Conservation (phyloP, 2,329 filamentous ascomycete species). For the Fusarium buxicola region DNA sequence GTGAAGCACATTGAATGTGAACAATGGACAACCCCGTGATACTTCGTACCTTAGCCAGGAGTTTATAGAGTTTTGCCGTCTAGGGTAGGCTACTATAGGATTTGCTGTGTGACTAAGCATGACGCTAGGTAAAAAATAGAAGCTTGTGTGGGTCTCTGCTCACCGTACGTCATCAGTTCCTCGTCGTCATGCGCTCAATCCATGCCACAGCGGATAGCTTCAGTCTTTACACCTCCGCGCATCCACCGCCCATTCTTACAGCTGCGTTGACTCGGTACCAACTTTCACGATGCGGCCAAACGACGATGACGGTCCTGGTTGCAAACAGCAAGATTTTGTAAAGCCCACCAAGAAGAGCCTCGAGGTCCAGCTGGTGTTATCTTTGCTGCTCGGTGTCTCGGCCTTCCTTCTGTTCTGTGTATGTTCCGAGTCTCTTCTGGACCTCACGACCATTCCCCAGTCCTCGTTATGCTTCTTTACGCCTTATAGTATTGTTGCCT, state of each 20-base stretch:
- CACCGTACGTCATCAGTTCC: conserved; percentile 34
- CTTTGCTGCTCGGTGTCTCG: conserved; percentile 73
- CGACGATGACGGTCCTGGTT: neutral
- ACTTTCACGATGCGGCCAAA: conserved; percentile 17
- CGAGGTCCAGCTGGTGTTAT: conserved; percentile 77
- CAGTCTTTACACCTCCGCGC: conserved; percentile 34
- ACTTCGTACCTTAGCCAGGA: no score
- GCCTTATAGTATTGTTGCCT: neutral
- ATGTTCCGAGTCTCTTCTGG: conserved; percentile 47
- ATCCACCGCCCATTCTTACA: conserved; percentile 16
- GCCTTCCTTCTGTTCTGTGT: conserved; percentile 84
- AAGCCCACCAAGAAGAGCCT: conserved; percentile 56
- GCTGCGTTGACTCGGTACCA: conserved; percentile 11
- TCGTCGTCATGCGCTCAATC: conserved; percentile 28
- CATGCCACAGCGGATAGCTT: conserved; percentile 15
- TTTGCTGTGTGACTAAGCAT: conserved; percentile 11
- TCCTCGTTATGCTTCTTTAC: no score
- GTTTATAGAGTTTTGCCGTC: neutral
- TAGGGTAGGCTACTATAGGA: neutral
- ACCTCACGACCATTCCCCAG: neutral
- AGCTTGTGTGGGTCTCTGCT: conserved; percentile 27
- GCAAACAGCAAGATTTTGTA: conserved; percentile 30
- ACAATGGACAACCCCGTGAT: no score
- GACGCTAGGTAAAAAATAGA: neutral
- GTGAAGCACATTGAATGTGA: no score